phyloP scores from a whole-genome alignment of 2,329 filamentous ascomycete genomes.

The Esteya vermicola region DNA sequence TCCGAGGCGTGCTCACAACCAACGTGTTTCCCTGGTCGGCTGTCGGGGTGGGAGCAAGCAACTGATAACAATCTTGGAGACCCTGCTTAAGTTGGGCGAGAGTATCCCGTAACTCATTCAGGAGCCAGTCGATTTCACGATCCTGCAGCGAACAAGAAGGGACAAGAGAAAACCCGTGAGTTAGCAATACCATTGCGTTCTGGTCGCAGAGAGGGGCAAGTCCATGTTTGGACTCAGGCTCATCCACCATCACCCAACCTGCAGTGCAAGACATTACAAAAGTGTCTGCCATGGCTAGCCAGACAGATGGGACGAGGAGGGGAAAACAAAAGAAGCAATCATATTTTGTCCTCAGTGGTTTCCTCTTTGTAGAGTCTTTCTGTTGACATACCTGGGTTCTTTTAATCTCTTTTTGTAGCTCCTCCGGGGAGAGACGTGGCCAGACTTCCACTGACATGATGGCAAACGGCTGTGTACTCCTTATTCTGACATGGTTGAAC shows the following conservation, averaged over 20 bases:
- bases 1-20: slow-evolving; percentile 73
- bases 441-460: slow-evolving; percentile 45
- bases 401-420: slow-evolving; percentile 34
- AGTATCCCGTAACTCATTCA: slow-evolving; percentile 31
- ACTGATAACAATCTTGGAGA: slow-evolving; percentile 75
- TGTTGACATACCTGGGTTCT: slow-evolving; percentile 37
- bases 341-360: too few species aligned
- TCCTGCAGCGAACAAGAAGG: too few species aligned
- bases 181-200: too few species aligned
- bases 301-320: neutral
- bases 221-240: too few species aligned
- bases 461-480: too few species aligned
- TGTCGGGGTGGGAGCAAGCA: slow-evolving; percentile 77
- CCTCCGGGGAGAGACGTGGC: slow-evolving; percentile 35
- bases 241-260: too few species aligned
- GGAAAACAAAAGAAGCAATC: neutral
- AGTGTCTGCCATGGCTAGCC: neutral
- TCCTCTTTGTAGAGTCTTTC: too few species aligned
- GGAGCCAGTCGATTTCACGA: slow-evolving; percentile 41
- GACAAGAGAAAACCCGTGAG: too few species aligned
- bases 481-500: too few species aligned
- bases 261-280: slow-evolving; percentile 12
- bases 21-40: slow-evolving; percentile 77
- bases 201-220: too few species aligned
- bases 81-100: slow-evolving; percentile 43